Evolutionary conservation across 2,329 filamentous ascomycete species (phyloP).

Genomic region (Dactylellina sp.): DNA sequence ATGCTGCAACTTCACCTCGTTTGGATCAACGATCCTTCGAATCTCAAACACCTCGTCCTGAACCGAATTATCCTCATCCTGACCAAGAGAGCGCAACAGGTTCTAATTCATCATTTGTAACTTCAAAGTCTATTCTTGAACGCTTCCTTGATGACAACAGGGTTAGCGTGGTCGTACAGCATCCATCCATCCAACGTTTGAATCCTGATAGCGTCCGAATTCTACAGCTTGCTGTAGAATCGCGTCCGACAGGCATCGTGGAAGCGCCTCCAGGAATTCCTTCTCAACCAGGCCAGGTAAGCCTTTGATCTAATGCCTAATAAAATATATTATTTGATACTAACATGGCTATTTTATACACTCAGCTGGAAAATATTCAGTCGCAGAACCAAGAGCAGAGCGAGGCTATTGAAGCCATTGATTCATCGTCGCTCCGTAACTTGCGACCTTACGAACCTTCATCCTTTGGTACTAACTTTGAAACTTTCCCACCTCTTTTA

Average conservation of each 20-base stretch:
- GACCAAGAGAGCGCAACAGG: constrained; percentile 34
- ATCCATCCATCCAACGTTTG: constrained; percentile 20
- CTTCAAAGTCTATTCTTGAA: constrained; percentile 31
- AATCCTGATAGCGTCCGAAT: constrained; percentile 41
- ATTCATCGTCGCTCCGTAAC: constrained; percentile 40
- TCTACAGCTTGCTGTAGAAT: constrained; percentile 57
- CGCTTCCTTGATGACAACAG: constrained; percentile 5
- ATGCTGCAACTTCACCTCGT: constrained; percentile 26
- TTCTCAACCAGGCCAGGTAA: constrained; percentile 44
- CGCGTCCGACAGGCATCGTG: constrained; percentile 42
- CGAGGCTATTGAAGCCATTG: constrained; percentile 21
- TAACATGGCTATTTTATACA: background rate
- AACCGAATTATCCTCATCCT: constrained; percentile 36
- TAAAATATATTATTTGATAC: constrained; percentile 24
- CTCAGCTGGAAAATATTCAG: constrained; percentile 37
- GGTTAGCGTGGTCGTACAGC: constrained; percentile 16
- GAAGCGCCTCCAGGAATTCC: constrained; percentile 22
- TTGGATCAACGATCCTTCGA: constrained; percentile 35
- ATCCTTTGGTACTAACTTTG: constrained; percentile 26
- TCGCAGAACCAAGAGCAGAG: constrained; percentile 30
- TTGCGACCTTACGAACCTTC: constrained; percentile 21
- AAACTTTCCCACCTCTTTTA: constrained; percentile 25
- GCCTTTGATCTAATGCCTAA: background rate
- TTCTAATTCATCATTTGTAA: constrained; percentile 28
- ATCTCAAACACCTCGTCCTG: constrained; percentile 38